A percentile compares a stretch with the other conserved stretches of the same genome.
Conservation (phyloP, 2,329 filamentous ascomycete species). For the Paracorniculantispora psalliotae region DNA sequence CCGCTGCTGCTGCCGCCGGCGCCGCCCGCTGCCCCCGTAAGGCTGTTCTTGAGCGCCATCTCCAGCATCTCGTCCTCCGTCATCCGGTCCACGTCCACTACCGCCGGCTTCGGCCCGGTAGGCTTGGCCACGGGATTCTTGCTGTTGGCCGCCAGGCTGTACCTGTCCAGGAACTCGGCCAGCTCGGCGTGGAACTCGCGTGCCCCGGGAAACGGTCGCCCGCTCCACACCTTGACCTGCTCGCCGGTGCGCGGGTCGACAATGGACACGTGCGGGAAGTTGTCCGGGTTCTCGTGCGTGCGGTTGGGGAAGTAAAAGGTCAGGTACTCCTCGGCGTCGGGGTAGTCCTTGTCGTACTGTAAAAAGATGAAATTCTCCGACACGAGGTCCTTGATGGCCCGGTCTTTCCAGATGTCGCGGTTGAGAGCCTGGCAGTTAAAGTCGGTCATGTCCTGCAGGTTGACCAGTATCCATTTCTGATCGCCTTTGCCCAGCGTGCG, state of each 20-base stretch:
- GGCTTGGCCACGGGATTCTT: conserved; percentile 84
- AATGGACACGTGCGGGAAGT: conserved; percentile 93
- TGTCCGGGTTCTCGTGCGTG: conserved; percentile 72
- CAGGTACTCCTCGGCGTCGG: conserved; percentile 71
- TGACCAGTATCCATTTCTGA: conserved; percentile 92
- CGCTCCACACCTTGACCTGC: conserved; percentile 94
- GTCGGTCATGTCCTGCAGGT: conserved; percentile 87
- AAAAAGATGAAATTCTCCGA: conserved; percentile 93
- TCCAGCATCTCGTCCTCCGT: conserved; percentile 97
- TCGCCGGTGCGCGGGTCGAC: conserved; percentile 94
- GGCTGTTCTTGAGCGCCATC: conserved; percentile 84
- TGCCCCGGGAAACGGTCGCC: conserved; percentile 69
- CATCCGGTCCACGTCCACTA: conserved; percentile 77
- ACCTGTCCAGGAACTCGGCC: conserved; percentile 93
- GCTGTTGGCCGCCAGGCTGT: conserved; percentile 79
- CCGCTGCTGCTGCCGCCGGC: conserved; percentile 21
- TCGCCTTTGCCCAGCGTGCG: conserved; percentile 79
- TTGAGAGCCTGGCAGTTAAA: conserved; percentile 95
- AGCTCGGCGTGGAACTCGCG: conserved; percentile 85
- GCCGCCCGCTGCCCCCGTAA: conserved; percentile 55
- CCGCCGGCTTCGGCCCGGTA: conserved; percentile 57
- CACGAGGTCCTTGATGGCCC: conserved; percentile 70
- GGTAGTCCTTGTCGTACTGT: conserved; percentile 85
- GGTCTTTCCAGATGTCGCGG: conserved; percentile 92
- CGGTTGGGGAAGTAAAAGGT: conserved; percentile 79